Conservation (phyloP, 176 grass and related monocot genomes). For the Carex littledalei region DNA sequence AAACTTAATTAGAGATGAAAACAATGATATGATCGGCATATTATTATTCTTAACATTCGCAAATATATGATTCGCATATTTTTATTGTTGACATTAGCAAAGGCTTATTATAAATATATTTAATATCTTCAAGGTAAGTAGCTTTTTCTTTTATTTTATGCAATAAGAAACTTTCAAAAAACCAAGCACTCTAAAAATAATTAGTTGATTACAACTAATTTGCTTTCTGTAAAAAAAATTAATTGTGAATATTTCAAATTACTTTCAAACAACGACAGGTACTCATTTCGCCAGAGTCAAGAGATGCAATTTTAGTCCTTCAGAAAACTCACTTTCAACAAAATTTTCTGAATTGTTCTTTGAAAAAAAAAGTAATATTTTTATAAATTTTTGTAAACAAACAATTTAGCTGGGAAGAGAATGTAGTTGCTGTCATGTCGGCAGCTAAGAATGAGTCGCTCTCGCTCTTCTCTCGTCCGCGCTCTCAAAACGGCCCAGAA, state of each 20-base stretch:
- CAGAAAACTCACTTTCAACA: background rate
- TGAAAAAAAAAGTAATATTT: background rate
- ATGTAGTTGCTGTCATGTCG: constrained; percentile 17
- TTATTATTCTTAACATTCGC: background rate
- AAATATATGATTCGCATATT: background rate
- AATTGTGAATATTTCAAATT: no score
- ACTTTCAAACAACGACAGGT: no score
- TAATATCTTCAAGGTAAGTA: background rate
- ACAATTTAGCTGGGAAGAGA: background rate
- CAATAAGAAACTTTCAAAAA: background rate
- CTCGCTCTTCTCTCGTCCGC: background rate
- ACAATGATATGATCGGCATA: background rate
- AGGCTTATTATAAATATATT: background rate
- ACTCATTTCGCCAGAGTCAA: no score
- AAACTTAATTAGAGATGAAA: background rate
- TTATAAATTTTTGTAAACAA: background rate
- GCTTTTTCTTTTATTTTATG: background rate
- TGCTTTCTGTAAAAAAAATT: background rate
- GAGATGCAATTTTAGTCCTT: no score
- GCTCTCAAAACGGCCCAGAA: constrained; percentile 14
- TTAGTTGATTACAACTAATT: background rate
- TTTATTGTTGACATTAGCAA: background rate
- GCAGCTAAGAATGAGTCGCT: background rate
- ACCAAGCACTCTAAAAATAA: background rate
- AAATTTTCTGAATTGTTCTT: background rate